phyloP scores from a whole-genome alignment of 768 basidiomycete species.

The Trametes gibbosa region DNA sequence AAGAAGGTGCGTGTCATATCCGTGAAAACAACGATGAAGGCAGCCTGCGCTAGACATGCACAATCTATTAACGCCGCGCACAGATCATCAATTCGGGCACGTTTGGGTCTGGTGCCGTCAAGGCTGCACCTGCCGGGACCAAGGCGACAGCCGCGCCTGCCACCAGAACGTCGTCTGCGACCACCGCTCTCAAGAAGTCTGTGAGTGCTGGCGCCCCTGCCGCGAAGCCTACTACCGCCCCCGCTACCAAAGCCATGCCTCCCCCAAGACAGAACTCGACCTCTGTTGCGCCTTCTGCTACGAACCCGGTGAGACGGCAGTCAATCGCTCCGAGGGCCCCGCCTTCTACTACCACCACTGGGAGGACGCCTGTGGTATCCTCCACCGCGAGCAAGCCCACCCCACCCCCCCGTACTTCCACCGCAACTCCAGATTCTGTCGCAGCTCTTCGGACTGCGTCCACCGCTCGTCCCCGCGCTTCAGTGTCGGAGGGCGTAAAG shows the following conservation, averaged over 20 bases:
- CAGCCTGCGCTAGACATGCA: conserved; percentile 1
- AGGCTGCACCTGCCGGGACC: conserved; percentile 37
- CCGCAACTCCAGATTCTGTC: conserved; percentile 21
- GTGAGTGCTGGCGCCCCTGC: conserved; percentile 36
- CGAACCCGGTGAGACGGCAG: conserved; percentile 13
- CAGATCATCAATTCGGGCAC: conserved; percentile 68
- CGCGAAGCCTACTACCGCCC: conserved; percentile 36
- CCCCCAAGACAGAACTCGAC: conserved; percentile 20
- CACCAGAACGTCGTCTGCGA: conserved; percentile 33
- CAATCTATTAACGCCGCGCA: conserved; percentile 7
- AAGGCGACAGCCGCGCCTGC: conserved; percentile 41
- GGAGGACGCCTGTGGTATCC: conserved; percentile 27
- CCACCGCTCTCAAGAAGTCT: conserved; percentile 39
- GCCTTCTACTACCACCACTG: neutral
- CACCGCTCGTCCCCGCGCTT: conserved; percentile 50
- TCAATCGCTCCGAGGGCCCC: conserved; percentile 16
- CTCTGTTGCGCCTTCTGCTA: conserved; percentile 23
- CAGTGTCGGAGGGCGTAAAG: conserved; percentile 64
- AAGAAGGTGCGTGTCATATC: conserved; percentile 58
- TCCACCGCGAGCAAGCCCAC: conserved; percentile 20
- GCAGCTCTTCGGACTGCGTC: conserved; percentile 20
- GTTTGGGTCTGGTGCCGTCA: conserved; percentile 57
- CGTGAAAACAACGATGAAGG: neutral
- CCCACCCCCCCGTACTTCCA: conserved; percentile 8
- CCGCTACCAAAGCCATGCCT: conserved; percentile 23